Conservation (phyloP, 495 filamentous ascomycete genomes). For the Aspergillus conjunctus region DNA sequence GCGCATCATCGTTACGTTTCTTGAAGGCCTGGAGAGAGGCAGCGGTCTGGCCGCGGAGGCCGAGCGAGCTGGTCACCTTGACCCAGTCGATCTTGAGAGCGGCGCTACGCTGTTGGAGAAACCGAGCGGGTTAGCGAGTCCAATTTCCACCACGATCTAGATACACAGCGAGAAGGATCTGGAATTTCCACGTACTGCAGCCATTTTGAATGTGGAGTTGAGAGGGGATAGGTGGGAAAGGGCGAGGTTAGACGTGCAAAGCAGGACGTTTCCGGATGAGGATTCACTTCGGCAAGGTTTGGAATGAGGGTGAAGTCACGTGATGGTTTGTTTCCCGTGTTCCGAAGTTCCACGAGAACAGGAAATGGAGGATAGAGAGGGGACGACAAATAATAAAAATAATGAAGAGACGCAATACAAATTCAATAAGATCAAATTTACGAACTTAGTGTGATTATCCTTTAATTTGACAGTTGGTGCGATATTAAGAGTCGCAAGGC, state of each 20-base stretch:
- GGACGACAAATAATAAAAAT: neutral
- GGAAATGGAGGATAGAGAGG: constrained; percentile 12
- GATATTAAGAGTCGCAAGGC: constrained; percentile 1
- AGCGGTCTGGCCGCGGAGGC: constrained; percentile 92
- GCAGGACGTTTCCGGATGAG: constrained; percentile 44
- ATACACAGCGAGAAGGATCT: neutral
- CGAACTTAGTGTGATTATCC: neutral
- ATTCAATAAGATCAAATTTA: neutral
- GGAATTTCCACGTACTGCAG: constrained; percentile 70
- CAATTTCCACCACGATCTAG: constrained; percentile 6
- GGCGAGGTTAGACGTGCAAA: constrained; percentile 44
- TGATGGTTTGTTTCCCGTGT: constrained; percentile 39
- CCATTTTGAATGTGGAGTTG: constrained; percentile 68
- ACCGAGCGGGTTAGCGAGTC: constrained; percentile 34
- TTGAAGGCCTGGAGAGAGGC: constrained; percentile 92
- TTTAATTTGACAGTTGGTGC: neutral
- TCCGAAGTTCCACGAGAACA: constrained; percentile 35
- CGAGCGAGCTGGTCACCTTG: constrained; percentile 86
- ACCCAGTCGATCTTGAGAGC: constrained; percentile 99
- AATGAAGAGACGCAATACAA: neutral
- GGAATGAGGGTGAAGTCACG: constrained; percentile 45
- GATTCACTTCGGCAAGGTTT: constrained; percentile 51
- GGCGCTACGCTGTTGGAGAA: constrained; percentile 78
- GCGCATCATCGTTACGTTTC: constrained; percentile 98
- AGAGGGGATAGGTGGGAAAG: constrained; percentile 44